Conservation (phyloP, 495 filamentous ascomycete species). For the Podospora sp. region DNA sequence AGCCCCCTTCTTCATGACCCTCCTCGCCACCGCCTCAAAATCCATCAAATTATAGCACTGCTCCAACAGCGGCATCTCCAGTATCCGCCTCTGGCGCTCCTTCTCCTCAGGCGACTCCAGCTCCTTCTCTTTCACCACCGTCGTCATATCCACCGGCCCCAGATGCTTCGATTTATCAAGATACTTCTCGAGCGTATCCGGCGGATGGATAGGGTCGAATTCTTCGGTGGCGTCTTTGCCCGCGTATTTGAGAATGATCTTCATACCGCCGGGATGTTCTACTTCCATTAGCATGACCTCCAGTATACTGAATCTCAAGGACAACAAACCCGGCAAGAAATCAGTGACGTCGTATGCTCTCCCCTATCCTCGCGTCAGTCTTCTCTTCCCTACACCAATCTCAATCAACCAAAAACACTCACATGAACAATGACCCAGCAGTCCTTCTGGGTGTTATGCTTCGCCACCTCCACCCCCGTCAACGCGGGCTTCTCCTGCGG, state of each 20-base stretch:
- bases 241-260: conserved; percentile 82
- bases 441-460: conserved; percentile 67
- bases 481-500: conserved; percentile 33
- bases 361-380: conserved; percentile 28
- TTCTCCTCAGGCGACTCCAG: conserved; percentile 74
- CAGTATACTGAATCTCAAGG: neutral
- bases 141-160: conserved; percentile 88
- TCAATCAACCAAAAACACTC: conserved; percentile 21
- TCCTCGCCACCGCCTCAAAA: conserved; percentile 86
- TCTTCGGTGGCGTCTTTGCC: conserved; percentile 85
- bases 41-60: conserved; percentile 95
- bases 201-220: conserved; percentile 80
- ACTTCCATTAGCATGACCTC: conserved; percentile 28
- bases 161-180: conserved; percentile 84
- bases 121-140: conserved; percentile 73
- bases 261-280: conserved; percentile 76
- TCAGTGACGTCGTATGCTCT: conserved; percentile 83
- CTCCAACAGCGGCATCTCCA: conserved; percentile 76
- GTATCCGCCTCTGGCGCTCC: conserved; percentile 73
- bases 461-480: conserved; percentile 64
- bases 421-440: conserved; percentile 82
- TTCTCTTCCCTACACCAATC: neutral
- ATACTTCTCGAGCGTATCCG: conserved; percentile 78
- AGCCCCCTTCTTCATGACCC: conserved; percentile 89
- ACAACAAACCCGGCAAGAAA: conserved; percentile 55